Conservation (phyloP, 164 flowering plant species). For the Annona cherimola region DNA sequence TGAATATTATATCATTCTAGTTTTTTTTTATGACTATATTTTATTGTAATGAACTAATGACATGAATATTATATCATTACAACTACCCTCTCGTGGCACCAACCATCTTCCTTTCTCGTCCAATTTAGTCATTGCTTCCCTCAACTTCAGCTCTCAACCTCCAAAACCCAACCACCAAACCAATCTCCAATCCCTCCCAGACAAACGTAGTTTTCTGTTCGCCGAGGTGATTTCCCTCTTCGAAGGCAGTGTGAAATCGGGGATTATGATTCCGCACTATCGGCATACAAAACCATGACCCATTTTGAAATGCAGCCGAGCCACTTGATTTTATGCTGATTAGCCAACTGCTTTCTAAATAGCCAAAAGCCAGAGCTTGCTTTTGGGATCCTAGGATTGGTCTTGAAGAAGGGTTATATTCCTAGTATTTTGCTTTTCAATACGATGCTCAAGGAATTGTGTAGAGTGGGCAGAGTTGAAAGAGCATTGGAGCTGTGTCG, state of each 20-base stretch:
- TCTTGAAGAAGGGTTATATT: conserved; percentile 48
- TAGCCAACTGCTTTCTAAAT: conserved; percentile 45
- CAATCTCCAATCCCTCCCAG: conserved; percentile 35
- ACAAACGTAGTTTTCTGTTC: conserved; percentile 27
- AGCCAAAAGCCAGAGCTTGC: conserved; percentile 28
- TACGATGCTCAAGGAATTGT: conserved; percentile 49
- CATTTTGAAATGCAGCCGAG: conserved; percentile 24
- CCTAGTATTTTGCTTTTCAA: conserved; percentile 32
- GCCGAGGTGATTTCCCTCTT: conserved; percentile 36
- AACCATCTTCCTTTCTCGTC: no score
- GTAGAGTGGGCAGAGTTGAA: conserved; percentile 29
- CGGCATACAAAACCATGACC: conserved; percentile 41
- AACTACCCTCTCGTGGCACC: no score
- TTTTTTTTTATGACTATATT: no score
- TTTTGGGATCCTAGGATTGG: conserved; percentile 47
- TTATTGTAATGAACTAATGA: no score
- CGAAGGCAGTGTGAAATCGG: conserved; percentile 31
- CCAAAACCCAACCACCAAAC: conserved; percentile 18
- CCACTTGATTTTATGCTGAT: conserved; percentile 32
- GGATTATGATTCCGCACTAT: conserved; percentile 36
- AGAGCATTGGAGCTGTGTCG: conserved; percentile 38
- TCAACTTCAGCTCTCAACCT: conserved; percentile 3
- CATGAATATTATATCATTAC: no score
- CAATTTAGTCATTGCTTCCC: not conserved
- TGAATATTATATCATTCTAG: no score